phyloP scores from a whole-genome alignment of 1,284 basidiomycete species.

The Ceratobasidium sp. region DNA sequence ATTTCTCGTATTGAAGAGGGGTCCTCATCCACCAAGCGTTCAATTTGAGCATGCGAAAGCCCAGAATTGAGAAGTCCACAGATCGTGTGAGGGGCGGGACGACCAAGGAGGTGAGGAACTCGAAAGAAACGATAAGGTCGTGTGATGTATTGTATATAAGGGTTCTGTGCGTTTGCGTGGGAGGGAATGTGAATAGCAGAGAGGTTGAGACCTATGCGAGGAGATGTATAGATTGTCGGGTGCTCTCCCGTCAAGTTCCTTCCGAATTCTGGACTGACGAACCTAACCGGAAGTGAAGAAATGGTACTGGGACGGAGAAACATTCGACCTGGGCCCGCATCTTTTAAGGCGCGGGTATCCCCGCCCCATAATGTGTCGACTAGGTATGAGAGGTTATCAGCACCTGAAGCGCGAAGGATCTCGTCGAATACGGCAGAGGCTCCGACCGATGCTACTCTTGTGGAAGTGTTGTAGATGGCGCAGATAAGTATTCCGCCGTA shows the following conservation, averaged over 20 bases:
- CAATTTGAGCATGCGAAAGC: slow-evolving; percentile 56
- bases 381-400: slow-evolving; percentile 65
- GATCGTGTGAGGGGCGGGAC: slow-evolving; percentile 77
- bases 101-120: slow-evolving; percentile 69
- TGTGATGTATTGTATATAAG: slow-evolving; percentile 69
- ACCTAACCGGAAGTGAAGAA: too few species aligned
- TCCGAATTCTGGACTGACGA: too few species aligned
- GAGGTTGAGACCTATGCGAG: slow-evolving; percentile 80
- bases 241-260: neutral
- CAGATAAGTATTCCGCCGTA: slow-evolving; percentile 78
- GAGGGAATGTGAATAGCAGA: slow-evolving; percentile 65
- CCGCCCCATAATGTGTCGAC: slow-evolving; percentile 68
- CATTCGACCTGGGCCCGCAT: slow-evolving; percentile 21
- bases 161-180: slow-evolving; percentile 60
- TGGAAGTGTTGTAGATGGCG: slow-evolving; percentile 65
- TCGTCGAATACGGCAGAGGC: slow-evolving; percentile 82
- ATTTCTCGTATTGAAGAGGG: slow-evolving; percentile 66
- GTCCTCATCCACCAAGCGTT: slow-evolving; percentile 63
- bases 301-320: slow-evolving; percentile 13
- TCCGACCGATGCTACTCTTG: slow-evolving; percentile 71
- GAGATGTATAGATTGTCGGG: slow-evolving; percentile 70
- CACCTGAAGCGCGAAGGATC: slow-evolving; percentile 66
- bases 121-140: slow-evolving; percentile 74
- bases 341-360: slow-evolving; percentile 64
- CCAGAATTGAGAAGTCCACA: slow-evolving; percentile 62